Evolutionary conservation across 2,329 filamentous ascomycete species (phyloP), one percentile per base, ranked within the genome.

Genomic region (Talaromyces piceae): DNA sequence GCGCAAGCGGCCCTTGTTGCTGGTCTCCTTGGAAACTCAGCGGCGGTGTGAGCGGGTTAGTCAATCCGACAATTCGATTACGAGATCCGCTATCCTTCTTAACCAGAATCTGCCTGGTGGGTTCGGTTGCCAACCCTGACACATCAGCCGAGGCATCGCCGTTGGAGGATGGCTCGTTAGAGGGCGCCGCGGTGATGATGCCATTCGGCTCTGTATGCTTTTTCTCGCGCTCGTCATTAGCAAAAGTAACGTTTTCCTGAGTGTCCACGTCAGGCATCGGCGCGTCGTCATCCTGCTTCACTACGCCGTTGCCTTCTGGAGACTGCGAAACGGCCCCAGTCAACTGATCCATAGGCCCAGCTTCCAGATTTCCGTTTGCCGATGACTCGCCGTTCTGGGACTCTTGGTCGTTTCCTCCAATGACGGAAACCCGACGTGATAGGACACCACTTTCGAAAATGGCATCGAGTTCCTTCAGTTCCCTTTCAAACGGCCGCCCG

Each of bases 381-480:
- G 75, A 73, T 1, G 75, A 77, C 28, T 73, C 52, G 77, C 75
- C 54, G 71, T 71, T 50, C 61, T 72, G 43, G 61, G 67, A 54
- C 68, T 60, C 62, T 12, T 63, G 72, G 7, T 68, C 73, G 49
- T 68, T 67, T 12, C 63, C 66, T 22, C 73, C 73, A 6, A 65
- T 64, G 5, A 67, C 63, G 63, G 76, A 69, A 69, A 71, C 68
- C 78, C 82, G 61, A 46, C 72, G 69, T 53, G 71, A 78, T 58
- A 70, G 71, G 51, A 87, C 73, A 58, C 84, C 84, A 37, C 80
- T 77, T 54, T 89, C 84, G 5, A 93, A 72, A 57, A 91, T 79
- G 45, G 75, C 74, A 59, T 93, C 87, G 6, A 96, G 73, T 61
- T 93, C 86, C 57, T 81, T 81, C 33, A 88, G 73, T 50, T 91